Percentiles rank a stretch among this genome's conserved stretches.
Evolutionary conservation across 352 stramenopile species (phyloP).

Genomic region (Phytophthora quininea): DNA sequence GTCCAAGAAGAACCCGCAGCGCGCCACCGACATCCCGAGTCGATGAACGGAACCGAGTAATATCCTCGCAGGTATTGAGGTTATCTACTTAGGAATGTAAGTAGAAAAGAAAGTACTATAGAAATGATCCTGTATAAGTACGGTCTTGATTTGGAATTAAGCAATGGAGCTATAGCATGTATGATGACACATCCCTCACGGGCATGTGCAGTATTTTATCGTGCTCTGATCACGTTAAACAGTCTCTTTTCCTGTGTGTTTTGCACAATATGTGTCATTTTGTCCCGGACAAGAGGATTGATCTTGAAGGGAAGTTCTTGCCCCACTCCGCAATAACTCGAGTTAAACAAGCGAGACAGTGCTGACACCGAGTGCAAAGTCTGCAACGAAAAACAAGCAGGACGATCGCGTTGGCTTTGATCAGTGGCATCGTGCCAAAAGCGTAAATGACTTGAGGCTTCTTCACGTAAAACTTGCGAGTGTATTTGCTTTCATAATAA

Average conservation of each 20-base stretch:
- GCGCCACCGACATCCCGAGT: conserved; percentile 18
- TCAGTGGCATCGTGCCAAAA: too few relatives aligned
- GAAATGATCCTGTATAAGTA: conserved; percentile 38
- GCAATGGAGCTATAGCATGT: background rate
- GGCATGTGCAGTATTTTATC: background rate
- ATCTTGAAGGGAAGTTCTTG: background rate
- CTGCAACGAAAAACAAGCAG: too few relatives aligned
- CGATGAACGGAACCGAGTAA: conserved; percentile 16
- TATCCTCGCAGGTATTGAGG: conserved; percentile 22
- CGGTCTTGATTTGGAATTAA: conserved; percentile 14
- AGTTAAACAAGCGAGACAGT: background rate
- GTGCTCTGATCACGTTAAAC: background rate
- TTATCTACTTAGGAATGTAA: conserved; percentile 30
- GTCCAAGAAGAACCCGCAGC: conserved; percentile 16
- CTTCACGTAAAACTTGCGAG: background rate
- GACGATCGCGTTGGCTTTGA: too few relatives aligned
- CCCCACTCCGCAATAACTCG: background rate
- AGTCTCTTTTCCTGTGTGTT: background rate
- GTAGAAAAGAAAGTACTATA: conserved; percentile 32
- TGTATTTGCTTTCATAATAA: background rate
- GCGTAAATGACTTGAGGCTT: too few relatives aligned
- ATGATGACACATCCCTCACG: background rate
- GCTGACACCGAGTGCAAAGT: too few relatives aligned
- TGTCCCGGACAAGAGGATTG: background rate
- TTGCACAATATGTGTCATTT: background rate